Conservation (phyloP, 2,329 filamentous ascomycete genomes). For the Kalmusia sp. region DNA sequence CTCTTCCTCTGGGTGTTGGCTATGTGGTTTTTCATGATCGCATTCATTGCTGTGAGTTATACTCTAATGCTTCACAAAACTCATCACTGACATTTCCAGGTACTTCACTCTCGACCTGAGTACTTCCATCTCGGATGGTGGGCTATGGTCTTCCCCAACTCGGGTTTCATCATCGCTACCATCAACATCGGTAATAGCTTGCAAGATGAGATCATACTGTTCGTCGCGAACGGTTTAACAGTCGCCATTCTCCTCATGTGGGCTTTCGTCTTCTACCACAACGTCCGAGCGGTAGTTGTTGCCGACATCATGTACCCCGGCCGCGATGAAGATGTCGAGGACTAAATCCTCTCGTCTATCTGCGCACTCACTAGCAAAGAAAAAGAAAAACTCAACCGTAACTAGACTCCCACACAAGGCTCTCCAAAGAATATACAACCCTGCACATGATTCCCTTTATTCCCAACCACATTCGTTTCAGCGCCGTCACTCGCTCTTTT, state of each 20-base stretch:
- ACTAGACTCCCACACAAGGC: neutral
- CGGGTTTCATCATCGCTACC: constrained; percentile 52
- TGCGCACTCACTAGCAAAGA: neutral
- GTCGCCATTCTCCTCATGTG: constrained; percentile 61
- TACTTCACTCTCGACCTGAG: constrained; percentile 39
- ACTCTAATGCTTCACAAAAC: no score
- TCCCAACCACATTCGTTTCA: neutral
- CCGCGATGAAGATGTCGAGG: constrained; percentile 63
- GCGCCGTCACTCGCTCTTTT: neutral
- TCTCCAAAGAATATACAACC: constrained; percentile 1
- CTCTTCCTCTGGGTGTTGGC: constrained; percentile 71
- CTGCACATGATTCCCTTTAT: neutral
- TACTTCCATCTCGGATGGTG: constrained; percentile 71
- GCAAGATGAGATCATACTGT: constrained; percentile 43
- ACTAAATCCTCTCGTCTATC: constrained; percentile 20
- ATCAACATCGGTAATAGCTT: constrained; percentile 48
- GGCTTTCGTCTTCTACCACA: constrained; percentile 60
- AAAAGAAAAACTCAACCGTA: neutral
- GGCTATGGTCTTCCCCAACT: constrained; percentile 60
- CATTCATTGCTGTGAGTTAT: constrained; percentile 45
- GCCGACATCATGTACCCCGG: constrained; percentile 65
- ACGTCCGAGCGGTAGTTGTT: constrained; percentile 59
- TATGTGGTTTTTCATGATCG: constrained; percentile 62
- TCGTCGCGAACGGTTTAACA: constrained; percentile 56
- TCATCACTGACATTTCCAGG: constrained; percentile 26